Base-by-base conservation (phyloP, 176 grass and related monocot species). In the Rhynchospora breviuscula region DNA sequence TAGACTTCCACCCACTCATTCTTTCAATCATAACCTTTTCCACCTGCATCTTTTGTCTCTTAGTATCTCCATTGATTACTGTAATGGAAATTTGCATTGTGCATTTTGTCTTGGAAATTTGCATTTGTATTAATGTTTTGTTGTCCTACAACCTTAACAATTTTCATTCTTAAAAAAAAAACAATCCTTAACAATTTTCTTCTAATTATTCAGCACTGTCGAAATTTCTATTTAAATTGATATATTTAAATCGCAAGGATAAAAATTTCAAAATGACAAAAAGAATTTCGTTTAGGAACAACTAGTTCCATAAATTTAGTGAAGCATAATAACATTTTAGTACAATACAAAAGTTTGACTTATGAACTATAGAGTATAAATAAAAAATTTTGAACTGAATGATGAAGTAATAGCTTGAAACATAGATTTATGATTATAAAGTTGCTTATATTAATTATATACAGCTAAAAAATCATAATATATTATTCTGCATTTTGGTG, bases 1-100 rank as follows among this genome's bases (percentile, higher is more conserved):
- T 83, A 84, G 86, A 87, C 85, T 90, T 87, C 83, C 83, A 92
- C 90, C 94, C 94, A 94, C 94, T 94, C 88, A 94, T 90, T 92
- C 85, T 81, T 87, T 89, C 89, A 92, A 92, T 97, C 88, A 93
- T 91, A 84, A 84, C 79, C 72, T 87, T 87, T 81, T 79, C 88
- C 80, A 93, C 78, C 87, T 67, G 59, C 59, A 59, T 67, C 26
- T 40, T 65, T 76, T 59, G 40, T 44, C 64, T 86, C 49, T 79
- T 79, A 65, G 53, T 49, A 62, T 82, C 80, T 82, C 80, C 80
- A 82, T 82, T 67, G n/a, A 13, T 33, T 52, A 67, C 59, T 67
- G 67, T 51, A 82, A 67, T 67, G 57, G 80, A 67, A 82, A 65
- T 21, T 51, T 23, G 66, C 40, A 66, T 67, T 12, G 33, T 56